Percentiles rank a stretch among this genome's conserved stretches.
Evolutionary conservation across 2,329 filamentous ascomycete species (phyloP).

Genomic region (Talaromyces sp.): DNA sequence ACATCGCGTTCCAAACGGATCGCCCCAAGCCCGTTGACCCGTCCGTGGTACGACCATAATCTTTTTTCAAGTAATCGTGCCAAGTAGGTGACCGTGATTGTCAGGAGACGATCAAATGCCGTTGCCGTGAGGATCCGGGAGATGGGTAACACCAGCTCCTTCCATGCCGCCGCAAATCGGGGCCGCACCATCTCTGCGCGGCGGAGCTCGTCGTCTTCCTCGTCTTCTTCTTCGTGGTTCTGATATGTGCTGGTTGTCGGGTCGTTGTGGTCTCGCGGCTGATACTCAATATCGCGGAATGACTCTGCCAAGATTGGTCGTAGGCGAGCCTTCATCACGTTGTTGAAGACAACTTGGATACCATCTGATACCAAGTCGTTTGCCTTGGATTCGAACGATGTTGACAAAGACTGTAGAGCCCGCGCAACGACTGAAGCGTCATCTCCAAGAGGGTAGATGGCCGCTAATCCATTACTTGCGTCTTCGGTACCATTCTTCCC

Average conservation of each 20-base stretch:
- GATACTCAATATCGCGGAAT: slow-evolving; percentile 89
- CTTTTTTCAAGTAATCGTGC: slow-evolving; percentile 80
- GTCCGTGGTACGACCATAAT: slow-evolving; percentile 74
- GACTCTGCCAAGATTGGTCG: slow-evolving; percentile 81
- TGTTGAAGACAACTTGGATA: slow-evolving; percentile 78
- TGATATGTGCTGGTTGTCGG: slow-evolving; percentile 39
- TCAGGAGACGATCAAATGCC: slow-evolving; percentile 73
- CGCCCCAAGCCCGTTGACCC: slow-evolving; percentile 76
- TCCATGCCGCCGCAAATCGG: slow-evolving; percentile 83
- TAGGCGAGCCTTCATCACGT: slow-evolving; percentile 80
- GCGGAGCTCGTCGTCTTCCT: slow-evolving; percentile 34
- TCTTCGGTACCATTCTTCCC: slow-evolving; percentile 28
- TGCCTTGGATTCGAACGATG: slow-evolving; percentile 72
- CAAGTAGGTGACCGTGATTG: slow-evolving; percentile 70
- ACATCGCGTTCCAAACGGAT: slow-evolving; percentile 82
- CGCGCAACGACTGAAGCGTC: slow-evolving; percentile 68
- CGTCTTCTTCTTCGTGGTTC: slow-evolving; percentile 37
- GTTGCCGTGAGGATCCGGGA: slow-evolving; percentile 75
- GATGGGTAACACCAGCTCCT: slow-evolving; percentile 78
- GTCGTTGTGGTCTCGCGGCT: slow-evolving; percentile 55
- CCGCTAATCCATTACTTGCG: slow-evolving; percentile 45
- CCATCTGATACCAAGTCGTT: slow-evolving; percentile 80
- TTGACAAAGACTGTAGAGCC: slow-evolving; percentile 65
- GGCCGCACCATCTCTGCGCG: slow-evolving; percentile 66
- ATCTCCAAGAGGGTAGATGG: slow-evolving; percentile 75